Evolutionary conservation across 768 basidiomycete species (phyloP).

Genomic region (Auricularia sp.): DNA sequence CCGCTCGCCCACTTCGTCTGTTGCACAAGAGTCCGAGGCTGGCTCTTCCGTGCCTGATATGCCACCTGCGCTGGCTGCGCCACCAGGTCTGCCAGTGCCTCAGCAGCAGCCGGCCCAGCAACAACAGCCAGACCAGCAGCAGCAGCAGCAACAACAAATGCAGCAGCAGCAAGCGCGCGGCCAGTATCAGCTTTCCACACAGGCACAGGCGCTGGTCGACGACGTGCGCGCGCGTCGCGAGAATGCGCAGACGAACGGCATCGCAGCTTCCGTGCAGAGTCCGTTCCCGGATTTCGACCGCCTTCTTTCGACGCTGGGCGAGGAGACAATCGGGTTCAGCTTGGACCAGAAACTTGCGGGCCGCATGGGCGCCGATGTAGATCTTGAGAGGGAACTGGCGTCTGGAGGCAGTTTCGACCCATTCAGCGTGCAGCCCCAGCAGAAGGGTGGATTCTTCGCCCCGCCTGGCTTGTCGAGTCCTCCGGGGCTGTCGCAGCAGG

Average conservation of each 20-base stretch:
- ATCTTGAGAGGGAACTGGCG: neutral
- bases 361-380: neutral
- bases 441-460: neutral
- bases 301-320: conserved; percentile 62
- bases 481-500: neutral
- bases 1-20: neutral
- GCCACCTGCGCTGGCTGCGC: neutral
- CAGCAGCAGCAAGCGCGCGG: conserved; percentile 32
- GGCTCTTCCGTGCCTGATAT: neutral
- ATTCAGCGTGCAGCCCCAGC: conserved; percentile 25
- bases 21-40: conserved; percentile 3
- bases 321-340: conserved; percentile 74
- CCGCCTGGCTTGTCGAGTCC: neutral
- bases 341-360: conserved; percentile 64
- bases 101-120: conserved; percentile 31
- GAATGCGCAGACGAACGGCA: conserved; percentile 22
- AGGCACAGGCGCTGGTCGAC: conserved; percentile 74
- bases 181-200: conserved; percentile 78
- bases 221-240: conserved; percentile 73
- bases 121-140: too few species aligned
- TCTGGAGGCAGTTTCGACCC: conserved; percentile 41
- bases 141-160: too few species aligned
- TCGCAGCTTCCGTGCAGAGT: conserved; percentile 30
- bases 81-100: conserved; percentile 15
- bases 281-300: conserved; percentile 85